Evolutionary conservation across 2,329 filamentous ascomycete genomes (phyloP).

Genomic region (Fusarium zealandicum): DNA sequence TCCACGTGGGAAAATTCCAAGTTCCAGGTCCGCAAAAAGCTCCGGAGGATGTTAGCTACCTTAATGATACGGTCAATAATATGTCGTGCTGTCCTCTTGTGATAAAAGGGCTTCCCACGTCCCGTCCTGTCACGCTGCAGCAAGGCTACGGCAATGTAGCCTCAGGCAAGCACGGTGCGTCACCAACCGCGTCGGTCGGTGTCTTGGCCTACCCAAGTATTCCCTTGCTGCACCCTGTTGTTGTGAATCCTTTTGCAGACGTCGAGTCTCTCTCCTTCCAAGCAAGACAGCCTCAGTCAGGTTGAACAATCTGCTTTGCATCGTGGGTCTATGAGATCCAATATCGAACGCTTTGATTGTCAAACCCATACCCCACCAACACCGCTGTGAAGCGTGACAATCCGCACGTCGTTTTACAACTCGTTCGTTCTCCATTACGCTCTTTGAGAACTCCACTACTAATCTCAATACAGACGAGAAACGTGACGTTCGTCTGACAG

Average conservation of each 20-base stretch:
- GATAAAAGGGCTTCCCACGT: background rate
- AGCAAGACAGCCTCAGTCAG: too few species aligned
- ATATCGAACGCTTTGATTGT: constrained; percentile 19
- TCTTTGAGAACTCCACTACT: background rate
- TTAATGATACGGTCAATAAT: background rate
- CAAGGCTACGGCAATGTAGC: background rate
- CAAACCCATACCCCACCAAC: constrained; percentile 23
- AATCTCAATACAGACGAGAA: background rate
- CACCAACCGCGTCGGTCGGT: constrained; percentile 9
- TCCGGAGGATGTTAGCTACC: background rate
- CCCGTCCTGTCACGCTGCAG: background rate
- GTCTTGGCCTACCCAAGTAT: background rate
- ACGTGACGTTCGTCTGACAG: background rate
- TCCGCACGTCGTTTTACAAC: background rate
- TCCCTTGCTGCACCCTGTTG: background rate
- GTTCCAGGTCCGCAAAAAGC: background rate
- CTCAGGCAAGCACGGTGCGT: constrained; percentile 17
- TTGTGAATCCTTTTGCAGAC: background rate
- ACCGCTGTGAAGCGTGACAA: constrained; percentile 15
- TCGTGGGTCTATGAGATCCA: constrained; percentile 12
- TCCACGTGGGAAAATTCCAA: constrained; percentile 3
- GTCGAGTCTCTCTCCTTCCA: too few species aligned
- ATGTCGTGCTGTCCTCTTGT: background rate
- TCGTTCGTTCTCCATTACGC: background rate
- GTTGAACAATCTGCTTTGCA: background rate